Percentiles rank a stretch among this genome's conserved stretches.
Conservation (phyloP, 805 yeast species). For the Yarrowia divulgata region DNA sequence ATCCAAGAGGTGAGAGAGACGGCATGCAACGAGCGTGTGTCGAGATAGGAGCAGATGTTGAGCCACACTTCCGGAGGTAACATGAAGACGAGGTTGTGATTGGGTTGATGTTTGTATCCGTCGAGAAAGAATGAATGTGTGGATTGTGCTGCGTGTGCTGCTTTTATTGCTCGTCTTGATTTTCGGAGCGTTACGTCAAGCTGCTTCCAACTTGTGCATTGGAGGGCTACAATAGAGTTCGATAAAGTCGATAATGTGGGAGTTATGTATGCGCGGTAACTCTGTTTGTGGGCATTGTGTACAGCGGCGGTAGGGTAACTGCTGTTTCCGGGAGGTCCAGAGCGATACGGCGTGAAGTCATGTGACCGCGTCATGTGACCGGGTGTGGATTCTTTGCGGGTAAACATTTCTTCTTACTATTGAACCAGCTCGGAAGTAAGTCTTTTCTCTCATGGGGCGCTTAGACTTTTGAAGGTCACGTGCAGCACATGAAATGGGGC, state of each 20-base stretch:
- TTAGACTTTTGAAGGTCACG: no score
- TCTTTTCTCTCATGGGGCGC: no score
- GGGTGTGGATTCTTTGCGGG: no score
- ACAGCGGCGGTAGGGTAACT: neutral
- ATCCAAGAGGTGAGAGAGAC: slow-evolving; percentile 7
- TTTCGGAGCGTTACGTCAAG: neutral
- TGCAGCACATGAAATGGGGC: no score
- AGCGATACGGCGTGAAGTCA: neutral
- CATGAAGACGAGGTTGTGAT: neutral
- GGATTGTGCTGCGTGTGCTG: neutral
- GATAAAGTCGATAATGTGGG: slow-evolving; percentile 28
- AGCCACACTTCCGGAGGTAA: slow-evolving; percentile 35
- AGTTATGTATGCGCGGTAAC: slow-evolving; percentile 11
- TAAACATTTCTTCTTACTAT: no score
- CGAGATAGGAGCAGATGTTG: slow-evolving; percentile 27
- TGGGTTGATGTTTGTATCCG: neutral
- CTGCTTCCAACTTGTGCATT: slow-evolving; percentile 1
- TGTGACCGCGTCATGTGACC: no score
- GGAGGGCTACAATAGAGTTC: neutral
- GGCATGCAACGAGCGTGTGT: neutral
- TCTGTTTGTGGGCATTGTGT: neutral
- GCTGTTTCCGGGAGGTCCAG: neutral
- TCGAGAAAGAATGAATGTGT: neutral
- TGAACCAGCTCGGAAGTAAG: no score
- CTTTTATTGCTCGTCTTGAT: neutral